Evolutionary conservation across 2,329 filamentous ascomycete species (phyloP).

Genomic region (Colletotrichum sp.): DNA sequence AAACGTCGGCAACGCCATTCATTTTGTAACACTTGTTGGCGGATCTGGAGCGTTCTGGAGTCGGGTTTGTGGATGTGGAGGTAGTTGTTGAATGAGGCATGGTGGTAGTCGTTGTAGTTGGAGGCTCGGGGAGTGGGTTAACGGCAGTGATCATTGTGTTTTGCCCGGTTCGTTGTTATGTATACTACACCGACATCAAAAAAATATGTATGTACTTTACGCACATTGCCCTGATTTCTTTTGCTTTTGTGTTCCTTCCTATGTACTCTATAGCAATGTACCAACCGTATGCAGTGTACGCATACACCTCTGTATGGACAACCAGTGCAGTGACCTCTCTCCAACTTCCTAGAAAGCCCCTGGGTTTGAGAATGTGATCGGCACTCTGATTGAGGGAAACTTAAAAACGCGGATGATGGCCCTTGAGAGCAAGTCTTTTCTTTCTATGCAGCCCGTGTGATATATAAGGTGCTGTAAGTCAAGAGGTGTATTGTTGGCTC

Average conservation of each 20-base stretch:
- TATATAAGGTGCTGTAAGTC: background rate
- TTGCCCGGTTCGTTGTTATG: background rate
- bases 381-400: background rate
- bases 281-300: no score
- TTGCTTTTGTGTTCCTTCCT: no score
- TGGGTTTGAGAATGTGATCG: background rate
- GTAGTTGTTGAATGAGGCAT: background rate
- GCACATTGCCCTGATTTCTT: background rate
- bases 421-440: background rate
- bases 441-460: background rate
- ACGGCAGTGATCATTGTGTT: background rate
- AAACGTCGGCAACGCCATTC: background rate
- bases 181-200: background rate
- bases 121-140: background rate
- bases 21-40: background rate
- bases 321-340: background rate
- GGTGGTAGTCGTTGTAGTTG: background rate
- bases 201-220: background rate
- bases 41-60: background rate
- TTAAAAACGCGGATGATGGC: background rate
- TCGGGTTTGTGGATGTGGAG: background rate
- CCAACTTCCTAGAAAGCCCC: background rate
- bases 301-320: no score
- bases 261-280: no score
- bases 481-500: background rate